Evolutionary conservation across 2,329 filamentous ascomycete genomes (phyloP).

Genomic region (Colletotrichum aenigma): DNA sequence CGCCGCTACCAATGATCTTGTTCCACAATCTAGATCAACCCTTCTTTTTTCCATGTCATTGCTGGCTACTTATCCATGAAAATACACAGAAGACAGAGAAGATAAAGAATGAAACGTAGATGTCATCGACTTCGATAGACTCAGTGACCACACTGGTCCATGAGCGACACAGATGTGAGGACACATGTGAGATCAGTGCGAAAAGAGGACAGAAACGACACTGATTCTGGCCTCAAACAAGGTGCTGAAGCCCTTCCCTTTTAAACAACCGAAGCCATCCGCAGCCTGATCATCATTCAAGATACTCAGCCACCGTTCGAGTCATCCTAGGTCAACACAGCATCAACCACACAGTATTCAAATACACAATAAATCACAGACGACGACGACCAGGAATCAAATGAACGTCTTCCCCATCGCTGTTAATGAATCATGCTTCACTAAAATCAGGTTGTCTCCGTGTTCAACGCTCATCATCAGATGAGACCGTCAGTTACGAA

Average conservation of each 20-base stretch:
- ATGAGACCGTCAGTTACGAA: background rate
- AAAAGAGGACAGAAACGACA: background rate
- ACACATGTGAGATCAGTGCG: background rate
- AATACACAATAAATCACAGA: fast-evolving
- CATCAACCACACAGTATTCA: background rate
- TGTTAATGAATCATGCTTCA: background rate
- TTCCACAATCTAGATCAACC: too few species aligned
- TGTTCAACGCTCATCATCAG: background rate
- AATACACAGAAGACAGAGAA: fast-evolving
- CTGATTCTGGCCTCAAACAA: background rate
- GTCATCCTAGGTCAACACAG: background rate
- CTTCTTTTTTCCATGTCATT: fast-evolving
- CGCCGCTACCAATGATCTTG: fast-evolving
- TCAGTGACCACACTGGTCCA: background rate
- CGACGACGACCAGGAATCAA: background rate
- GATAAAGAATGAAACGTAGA: fast-evolving
- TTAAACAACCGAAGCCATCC: background rate
- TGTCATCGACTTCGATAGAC: background rate
- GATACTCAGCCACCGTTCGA: background rate
- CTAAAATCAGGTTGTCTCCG: background rate
- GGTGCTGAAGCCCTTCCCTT: background rate
- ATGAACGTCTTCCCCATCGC: background rate
- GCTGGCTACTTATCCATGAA: fast-evolving
- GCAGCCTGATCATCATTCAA: fast-evolving
- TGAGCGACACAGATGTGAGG: background rate